Evolutionary conservation across 768 basidiomycete genomes (phyloP).

Genomic region (Auricularia sp.): DNA sequence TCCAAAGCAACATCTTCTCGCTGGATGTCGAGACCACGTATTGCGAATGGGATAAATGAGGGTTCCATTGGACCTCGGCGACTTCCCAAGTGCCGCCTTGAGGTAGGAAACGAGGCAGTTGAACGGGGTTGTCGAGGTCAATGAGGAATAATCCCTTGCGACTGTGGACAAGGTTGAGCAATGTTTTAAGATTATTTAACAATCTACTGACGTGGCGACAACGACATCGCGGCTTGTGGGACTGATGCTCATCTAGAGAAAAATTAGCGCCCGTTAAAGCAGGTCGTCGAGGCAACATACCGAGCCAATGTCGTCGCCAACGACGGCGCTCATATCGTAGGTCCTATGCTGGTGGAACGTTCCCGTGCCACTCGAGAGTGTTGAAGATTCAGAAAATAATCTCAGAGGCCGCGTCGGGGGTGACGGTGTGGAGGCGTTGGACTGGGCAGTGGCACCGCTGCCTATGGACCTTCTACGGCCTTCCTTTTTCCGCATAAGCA

Average conservation of each 20-base stretch:
- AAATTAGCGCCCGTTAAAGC: neutral
- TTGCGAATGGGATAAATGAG: conserved; percentile 61
- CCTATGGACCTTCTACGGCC: neutral
- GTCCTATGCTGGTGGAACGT: neutral
- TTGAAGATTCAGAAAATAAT: neutral
- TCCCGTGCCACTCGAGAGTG: neutral
- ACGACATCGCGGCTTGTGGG: conserved; percentile 83
- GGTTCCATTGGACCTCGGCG: conserved; percentile 88
- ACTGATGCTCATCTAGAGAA: conserved; percentile 75
- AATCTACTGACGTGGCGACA: conserved; percentile 62
- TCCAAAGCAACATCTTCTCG: conserved; percentile 95
- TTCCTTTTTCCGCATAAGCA: neutral
- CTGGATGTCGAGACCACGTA: conserved; percentile 84
- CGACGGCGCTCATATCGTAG: neutral
- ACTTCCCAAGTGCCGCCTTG: conserved; percentile 97
- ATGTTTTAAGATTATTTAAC: neutral
- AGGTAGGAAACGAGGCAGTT: conserved; percentile 86
- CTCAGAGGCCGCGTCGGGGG: neutral
- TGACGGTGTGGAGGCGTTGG: neutral
- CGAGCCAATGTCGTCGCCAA: neutral
- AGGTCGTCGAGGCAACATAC: neutral
- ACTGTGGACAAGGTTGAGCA: conserved; percentile 23
- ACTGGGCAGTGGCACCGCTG: neutral
- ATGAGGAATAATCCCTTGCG: conserved; percentile 91
- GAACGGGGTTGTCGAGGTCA: conserved; percentile 78